Conservation (phyloP, 345 rosid genomes). For the Lenwebbia sp. region DNA sequence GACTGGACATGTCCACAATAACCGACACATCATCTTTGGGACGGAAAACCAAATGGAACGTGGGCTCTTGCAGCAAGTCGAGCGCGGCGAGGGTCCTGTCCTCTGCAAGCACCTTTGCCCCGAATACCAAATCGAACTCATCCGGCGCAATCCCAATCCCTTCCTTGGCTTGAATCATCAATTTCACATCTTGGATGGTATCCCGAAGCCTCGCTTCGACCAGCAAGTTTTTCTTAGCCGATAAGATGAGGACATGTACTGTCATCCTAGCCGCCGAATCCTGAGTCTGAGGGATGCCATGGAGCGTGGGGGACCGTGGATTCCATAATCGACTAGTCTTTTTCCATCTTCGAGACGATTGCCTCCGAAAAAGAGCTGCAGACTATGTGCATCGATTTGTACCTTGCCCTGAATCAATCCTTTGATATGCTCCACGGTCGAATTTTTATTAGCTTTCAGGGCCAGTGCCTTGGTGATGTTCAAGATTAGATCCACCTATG, state of each 20-base stretch:
- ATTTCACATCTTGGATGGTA: background rate
- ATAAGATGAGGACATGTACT: background rate
- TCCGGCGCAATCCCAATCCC: fast-evolving
- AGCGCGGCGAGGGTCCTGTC: background rate
- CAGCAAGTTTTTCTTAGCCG: background rate
- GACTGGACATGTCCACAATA: background rate
- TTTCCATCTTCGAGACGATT: too few species aligned
- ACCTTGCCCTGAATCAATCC: conserved; percentile 8
- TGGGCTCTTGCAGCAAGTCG: background rate
- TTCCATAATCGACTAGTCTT: too few species aligned
- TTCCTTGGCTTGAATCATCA: background rate
- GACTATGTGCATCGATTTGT: conserved; percentile 2
- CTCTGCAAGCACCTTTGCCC: background rate
- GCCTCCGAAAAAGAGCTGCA: conserved; percentile 11
- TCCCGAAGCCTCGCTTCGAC: background rate
- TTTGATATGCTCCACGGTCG: conserved; percentile 13
- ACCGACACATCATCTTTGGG: background rate
- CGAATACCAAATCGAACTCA: fast-evolving
- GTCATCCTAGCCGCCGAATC: background rate
- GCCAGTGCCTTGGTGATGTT: conserved; percentile 14
- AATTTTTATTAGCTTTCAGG: conserved; percentile 1
- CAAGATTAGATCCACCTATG: conserved; percentile 15
- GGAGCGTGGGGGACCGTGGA: too few species aligned
- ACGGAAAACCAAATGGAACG: background rate
- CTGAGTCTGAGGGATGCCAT: background rate